A percentile compares a stretch with the other conserved stretches of the same genome.
phyloP scores from a whole-genome alignment of 148 eudicot genomes.

The Silene latifolia region DNA sequence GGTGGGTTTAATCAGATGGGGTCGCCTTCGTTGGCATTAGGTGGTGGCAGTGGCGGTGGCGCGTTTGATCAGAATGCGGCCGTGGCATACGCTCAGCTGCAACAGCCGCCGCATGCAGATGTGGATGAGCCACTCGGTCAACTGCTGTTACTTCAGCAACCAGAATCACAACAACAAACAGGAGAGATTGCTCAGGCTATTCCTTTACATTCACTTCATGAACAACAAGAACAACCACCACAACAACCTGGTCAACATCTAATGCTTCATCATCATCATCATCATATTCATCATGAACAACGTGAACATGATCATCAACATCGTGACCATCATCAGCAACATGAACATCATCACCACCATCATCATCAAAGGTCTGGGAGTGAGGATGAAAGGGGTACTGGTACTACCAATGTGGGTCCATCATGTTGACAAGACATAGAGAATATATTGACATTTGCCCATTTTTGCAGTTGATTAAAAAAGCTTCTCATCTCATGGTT shows the following conservation, averaged over 20 bases:
- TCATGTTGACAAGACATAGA: constrained; percentile 19
- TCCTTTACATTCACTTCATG: constrained; percentile 15
- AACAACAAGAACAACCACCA: constrained; percentile 9
- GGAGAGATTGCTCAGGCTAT: constrained; percentile 21
- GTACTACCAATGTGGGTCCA: constrained; percentile 27
- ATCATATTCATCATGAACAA: background rate
- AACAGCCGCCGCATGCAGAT: constrained; percentile 30
- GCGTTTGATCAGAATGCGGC: constrained; percentile 26
- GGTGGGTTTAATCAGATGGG: constrained; percentile 43
- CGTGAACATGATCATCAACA: constrained; percentile 33
- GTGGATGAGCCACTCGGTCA: constrained; percentile 26
- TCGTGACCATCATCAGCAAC: constrained; percentile 38
- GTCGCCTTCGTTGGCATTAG: constrained; percentile 46
- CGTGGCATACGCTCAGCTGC: constrained; percentile 28
- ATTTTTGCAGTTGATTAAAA: constrained; percentile 14
- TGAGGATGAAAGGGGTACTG: constrained; percentile 37
- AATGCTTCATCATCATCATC: background rate
- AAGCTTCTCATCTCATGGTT: constrained; percentile 4
- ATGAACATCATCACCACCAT: constrained; percentile 24
- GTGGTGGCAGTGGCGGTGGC: constrained; percentile 22
- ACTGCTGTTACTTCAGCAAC: constrained; percentile 28
- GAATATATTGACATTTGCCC: background rate
- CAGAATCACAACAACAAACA: constrained; percentile 15
- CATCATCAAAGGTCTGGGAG: constrained; percentile 35
- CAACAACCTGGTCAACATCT: constrained; percentile 5